Evolutionary conservation across 2,329 filamentous ascomycete species (phyloP).

Genomic region (Verticillium isaacii): DNA sequence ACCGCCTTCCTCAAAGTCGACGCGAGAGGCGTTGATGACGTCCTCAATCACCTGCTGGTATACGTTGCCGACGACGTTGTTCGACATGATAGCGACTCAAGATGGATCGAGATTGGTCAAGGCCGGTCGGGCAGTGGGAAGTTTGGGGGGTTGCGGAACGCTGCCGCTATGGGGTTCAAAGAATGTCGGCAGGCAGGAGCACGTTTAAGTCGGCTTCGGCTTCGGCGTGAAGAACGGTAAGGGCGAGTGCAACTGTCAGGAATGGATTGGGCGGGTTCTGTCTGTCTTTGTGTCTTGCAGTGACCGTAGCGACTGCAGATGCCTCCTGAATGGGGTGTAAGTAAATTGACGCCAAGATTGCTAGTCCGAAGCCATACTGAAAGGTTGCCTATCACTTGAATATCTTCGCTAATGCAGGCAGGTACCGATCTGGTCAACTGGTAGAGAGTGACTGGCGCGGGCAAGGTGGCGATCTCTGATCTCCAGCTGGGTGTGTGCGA

Average conservation of each 20-base stretch:
- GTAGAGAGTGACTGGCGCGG: background rate
- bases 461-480: background rate
- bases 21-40: slow-evolving; percentile 85
- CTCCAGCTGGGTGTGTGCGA: background rate
- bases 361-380: background rate
- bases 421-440: background rate
- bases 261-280: background rate
- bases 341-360: too few relatives aligned
- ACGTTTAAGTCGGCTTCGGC: background rate
- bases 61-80: slow-evolving; percentile 63
- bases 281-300: too few relatives aligned
- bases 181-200: background rate
- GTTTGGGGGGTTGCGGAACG: background rate
- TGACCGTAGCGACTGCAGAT: too few relatives aligned
- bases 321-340: too few relatives aligned
- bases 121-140: background rate
- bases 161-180: background rate
- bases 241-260: background rate
- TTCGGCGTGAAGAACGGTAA: background rate
- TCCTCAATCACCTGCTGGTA: slow-evolving; percentile 77
- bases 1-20: slow-evolving; percentile 95
- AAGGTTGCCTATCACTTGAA: background rate
- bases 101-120: background rate
- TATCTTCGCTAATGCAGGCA: background rate
- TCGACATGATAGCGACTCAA: slow-evolving; percentile 44